Evolutionary conservation across 805 yeast species (phyloP).

Genomic region (Ogataea nakhonphanomensis): DNA sequence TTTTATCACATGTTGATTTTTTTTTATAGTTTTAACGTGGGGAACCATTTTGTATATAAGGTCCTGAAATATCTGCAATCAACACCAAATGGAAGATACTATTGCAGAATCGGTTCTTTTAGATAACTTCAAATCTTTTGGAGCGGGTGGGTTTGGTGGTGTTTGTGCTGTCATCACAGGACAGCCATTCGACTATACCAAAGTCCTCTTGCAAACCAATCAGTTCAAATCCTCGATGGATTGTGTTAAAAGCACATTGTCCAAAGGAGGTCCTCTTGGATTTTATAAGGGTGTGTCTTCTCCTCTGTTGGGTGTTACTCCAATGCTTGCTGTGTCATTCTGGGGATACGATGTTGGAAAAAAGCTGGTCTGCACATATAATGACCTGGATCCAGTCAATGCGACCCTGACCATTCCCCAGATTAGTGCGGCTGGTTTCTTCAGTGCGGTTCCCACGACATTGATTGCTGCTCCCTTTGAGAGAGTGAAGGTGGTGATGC

Average conservation of each 20-base stretch:
- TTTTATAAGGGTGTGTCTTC: conserved; percentile 93
- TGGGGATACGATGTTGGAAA: conserved; percentile 98
- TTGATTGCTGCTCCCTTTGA: conserved; percentile 97
- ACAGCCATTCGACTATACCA: conserved; percentile 92
- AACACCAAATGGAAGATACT: conserved; percentile 25
- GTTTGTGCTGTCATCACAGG: conserved; percentile 93
- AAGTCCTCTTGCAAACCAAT: conserved; percentile 88
- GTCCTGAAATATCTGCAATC: background rate
- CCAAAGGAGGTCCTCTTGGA: conserved; percentile 73
- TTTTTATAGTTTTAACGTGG: conserved; percentile 1
- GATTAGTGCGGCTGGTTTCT: conserved; percentile 87
- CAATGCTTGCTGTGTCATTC: conserved; percentile 96
- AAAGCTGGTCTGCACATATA: conserved; percentile 52
- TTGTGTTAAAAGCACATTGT: conserved; percentile 68
- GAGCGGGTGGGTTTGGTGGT: conserved; percentile 96
- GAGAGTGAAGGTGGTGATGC: conserved; percentile 91
- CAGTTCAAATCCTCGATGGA: conserved; percentile 56
- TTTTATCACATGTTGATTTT: conserved; percentile 4
- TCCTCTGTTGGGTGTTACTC: conserved; percentile 94
- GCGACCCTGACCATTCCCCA: conserved; percentile 56
- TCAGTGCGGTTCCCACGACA: conserved; percentile 93
- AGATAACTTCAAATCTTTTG: conserved; percentile 83
- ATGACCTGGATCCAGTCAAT: conserved; percentile 35
- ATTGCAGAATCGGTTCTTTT: conserved; percentile 36
- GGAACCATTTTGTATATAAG: conserved; percentile 1